Evolutionary conservation across 164 flowering plant genomes (phyloP).

Genomic region (Cinnamomum chago): DNA sequence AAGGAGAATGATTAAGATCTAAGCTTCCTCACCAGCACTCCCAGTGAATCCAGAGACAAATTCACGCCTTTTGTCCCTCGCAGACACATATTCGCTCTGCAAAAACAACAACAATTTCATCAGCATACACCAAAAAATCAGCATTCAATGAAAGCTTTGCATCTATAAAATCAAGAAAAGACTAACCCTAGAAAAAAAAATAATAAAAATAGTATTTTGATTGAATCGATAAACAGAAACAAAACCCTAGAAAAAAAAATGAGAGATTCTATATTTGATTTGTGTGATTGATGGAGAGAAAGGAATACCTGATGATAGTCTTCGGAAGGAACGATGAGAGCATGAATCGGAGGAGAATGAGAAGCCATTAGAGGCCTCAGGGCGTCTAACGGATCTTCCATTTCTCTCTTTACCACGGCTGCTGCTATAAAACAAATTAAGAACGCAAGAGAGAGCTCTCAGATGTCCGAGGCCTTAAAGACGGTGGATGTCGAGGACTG

Average conservation of each 20-base stretch:
- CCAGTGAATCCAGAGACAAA: conserved; percentile 97
- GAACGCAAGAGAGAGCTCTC: neutral
- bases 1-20: no score
- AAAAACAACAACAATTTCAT: neutral
- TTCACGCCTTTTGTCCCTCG: conserved; percentile 75
- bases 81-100: conserved; percentile 96
- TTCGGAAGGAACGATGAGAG: conserved; percentile 85
- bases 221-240: neutral
- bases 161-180: no score
- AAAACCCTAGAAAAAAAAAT: no score
- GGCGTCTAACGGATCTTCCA: conserved; percentile 61
- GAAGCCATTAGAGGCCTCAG: conserved; percentile 84
- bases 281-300: neutral
- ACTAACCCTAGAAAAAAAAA: no score
- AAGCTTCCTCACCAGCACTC: conserved; percentile 70
- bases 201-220: neutral
- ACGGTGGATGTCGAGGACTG: neutral
- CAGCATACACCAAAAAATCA: neutral
- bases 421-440: neutral
- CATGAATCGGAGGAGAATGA: conserved; percentile 79
- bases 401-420: conserved; percentile 5
- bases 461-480: neutral
- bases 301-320: conserved; percentile 84
- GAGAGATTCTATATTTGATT: no score
- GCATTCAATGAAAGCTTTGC: no score